phyloP scores from a whole-genome alignment of 1,284 basidiomycete genomes.

The Microstroma glucosiphilum region DNA sequence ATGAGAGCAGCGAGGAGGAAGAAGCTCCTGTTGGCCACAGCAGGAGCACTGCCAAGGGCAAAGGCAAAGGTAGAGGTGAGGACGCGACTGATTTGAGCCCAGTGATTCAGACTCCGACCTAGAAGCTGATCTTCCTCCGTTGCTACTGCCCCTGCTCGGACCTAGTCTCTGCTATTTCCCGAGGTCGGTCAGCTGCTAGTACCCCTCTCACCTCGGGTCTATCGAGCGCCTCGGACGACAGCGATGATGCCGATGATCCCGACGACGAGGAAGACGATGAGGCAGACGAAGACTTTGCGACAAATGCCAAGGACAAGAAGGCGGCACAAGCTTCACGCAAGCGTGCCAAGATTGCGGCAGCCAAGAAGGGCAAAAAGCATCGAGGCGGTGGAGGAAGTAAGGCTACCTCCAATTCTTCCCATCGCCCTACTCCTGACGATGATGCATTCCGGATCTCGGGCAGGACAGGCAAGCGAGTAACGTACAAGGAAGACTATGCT shows the following conservation, averaged over 20 bases:
- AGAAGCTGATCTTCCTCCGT: slow-evolving; percentile 12
- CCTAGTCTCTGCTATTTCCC: slow-evolving; percentile 79
- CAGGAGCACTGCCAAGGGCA: slow-evolving; percentile 20
- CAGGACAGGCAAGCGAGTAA: slow-evolving; percentile 39
- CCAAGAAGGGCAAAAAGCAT: slow-evolving; percentile 63
- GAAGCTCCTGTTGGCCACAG: slow-evolving; percentile 20
- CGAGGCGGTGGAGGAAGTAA: slow-evolving; percentile 10
- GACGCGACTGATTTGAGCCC: slow-evolving; percentile 17
- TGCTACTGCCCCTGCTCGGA: slow-evolving; percentile 59
- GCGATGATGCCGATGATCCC: slow-evolving; percentile 57
- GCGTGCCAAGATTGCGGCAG: slow-evolving; percentile 36
- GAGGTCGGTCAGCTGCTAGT: background rate
- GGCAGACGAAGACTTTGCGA: slow-evolving; percentile 53
- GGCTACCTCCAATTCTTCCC: slow-evolving; percentile 10
- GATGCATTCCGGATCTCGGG: slow-evolving; percentile 39
- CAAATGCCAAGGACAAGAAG: slow-evolving; percentile 14
- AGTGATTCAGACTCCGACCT: background rate
- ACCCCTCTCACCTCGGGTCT: slow-evolving; percentile 3
- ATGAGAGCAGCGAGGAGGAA: slow-evolving; percentile 23
- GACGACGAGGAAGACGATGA: slow-evolving; percentile 73
- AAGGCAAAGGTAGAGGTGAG: slow-evolving; percentile 22
- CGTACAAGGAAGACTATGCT: slow-evolving; percentile 49
- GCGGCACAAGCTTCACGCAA: slow-evolving; percentile 1
- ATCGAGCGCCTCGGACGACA: slow-evolving; percentile 57
- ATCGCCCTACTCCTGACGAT: slow-evolving; percentile 22